Base-by-base conservation (phyloP, 1,139 yeast species). In the Hemisphaericaspora xylanilytica region DNA sequence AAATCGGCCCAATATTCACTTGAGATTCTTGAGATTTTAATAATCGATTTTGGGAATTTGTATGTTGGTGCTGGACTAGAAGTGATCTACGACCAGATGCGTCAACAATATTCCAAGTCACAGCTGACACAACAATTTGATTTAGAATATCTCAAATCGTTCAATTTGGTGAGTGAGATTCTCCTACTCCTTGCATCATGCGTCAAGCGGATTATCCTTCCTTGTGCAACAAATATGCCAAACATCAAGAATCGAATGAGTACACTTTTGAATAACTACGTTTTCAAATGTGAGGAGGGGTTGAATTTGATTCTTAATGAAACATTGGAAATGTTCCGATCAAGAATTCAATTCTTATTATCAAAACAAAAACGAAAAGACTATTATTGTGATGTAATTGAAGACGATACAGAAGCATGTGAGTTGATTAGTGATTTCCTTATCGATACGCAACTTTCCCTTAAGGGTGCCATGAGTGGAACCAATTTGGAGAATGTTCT, bases 61-160 rank as follows among this genome's bases (percentile, higher is more conserved):
- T 88, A 86, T 53, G 74, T 88, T 38, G 89, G 86, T 33, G 72
- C 81, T 15, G 89, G 88, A 0, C 61, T 90, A 28, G 96, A 87
- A 50, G 80, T 81, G 8, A 75, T 90, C 0, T 83, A 78, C 43
- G 75, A 69, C 40, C 50, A 51, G 30, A 53, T 67, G 34, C 62
- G 55, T 47, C 68, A 56, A 40, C 71, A 67, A 40, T 46, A 52
- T 16, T 43, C 50, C 5, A 46, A 48, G 24, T 44, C 55, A n/a
- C 63, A 54, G 46, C 49, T 50, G 28, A 57, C 42, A 40, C 3
- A 48, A 39, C 9, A 53, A 2, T 50, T 77, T 12, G 67, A 70
- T 39, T 62, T 83, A 31, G 58, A 56, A 10, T 80, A 73, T 50
- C 59, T 86, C 44, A 58, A 62, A 20, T 72, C 78, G 18, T 70